Percentiles rank a stretch among this genome's conserved stretches.
Conservation (phyloP, 805 yeast genomes). For the Priceomyces fermenticarens region DNA sequence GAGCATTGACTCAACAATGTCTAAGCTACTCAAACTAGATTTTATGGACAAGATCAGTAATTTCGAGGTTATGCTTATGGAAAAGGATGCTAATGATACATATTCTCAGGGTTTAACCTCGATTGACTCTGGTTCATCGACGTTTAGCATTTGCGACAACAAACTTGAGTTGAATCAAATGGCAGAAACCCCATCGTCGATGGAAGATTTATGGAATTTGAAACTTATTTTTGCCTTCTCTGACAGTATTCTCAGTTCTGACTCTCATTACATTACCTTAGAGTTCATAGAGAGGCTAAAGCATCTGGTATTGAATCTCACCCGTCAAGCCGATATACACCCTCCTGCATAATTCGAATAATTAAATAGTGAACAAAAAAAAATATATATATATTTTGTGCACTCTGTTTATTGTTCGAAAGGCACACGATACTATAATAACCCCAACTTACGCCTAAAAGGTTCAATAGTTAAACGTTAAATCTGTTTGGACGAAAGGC, state of each 20-base stretch:
- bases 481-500: slow-evolving; percentile 2
- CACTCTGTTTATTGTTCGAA: slow-evolving; percentile 1
- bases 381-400: slow-evolving; percentile 3
- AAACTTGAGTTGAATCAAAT: slow-evolving; percentile 49
- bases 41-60: slow-evolving; percentile 18
- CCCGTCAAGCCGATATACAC: slow-evolving; percentile 3
- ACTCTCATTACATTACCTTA: slow-evolving; percentile 43
- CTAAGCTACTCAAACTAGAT: slow-evolving; percentile 18
- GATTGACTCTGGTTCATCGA: slow-evolving; percentile 34
- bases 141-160: slow-evolving; percentile 48
- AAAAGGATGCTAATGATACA: slow-evolving; percentile 13
- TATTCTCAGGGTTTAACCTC: slow-evolving; percentile 1
- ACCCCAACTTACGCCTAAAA: neutral
- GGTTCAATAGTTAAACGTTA: neutral
- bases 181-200: slow-evolving; percentile 37
- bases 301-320: slow-evolving; percentile 35
- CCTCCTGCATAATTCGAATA: slow-evolving; percentile 1
- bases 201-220: slow-evolving; percentile 64
- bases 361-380: neutral
- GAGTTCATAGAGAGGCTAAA: slow-evolving; percentile 55
- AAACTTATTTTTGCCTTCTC: slow-evolving; percentile 59
- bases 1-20: slow-evolving; percentile 17
- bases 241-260: slow-evolving; percentile 39
- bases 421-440: slow-evolving; percentile 1
- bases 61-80: slow-evolving; percentile 30